Base-by-base conservation (phyloP, 768 basidiomycete genomes). In the Chiua virens region DNA sequence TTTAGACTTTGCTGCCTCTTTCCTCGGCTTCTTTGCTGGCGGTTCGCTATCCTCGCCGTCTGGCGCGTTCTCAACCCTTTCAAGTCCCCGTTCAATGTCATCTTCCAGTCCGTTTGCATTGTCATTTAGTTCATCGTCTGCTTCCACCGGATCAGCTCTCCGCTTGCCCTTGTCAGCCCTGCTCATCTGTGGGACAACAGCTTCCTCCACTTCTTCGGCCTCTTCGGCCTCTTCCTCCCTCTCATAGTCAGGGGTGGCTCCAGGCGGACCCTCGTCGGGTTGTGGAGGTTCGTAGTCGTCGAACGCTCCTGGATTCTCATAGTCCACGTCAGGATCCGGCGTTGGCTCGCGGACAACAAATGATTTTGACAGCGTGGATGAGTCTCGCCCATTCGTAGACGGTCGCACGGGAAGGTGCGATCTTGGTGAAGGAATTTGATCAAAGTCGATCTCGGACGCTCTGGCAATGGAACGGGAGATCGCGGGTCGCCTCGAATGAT, bases 351-450 rank as follows among this genome's bases (percentile, higher is more conserved):
- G 58, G 18, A 54, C 18, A 44, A 49, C 58, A 51, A 52, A 57
- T 43, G 55, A 67, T 61, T 51, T 77, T 23, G 65, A 61, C 28
- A 71, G 67, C 3, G 56, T 41, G 1, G 70, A 71, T 50, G 71
- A 5, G 68, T 72, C 65, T 10, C 70, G 74, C 3, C 71, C 67
- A 42, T 71, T 70, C 30, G 65, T 53, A 7, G 70, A 66, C 41
- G 65, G 63, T 32, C 73, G 75, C 14, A 59, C 60, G 11, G 62
- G 55, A 3, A 25, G 41, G 23, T 67, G 66, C 8, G 69, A 66
- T 8, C 73, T 77, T 8, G 85, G 85, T 13, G 85, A 86, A 2
- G 85, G 85, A 1, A 86, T 73, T 42, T 75, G 65, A 65, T 86
- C 85, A 57, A 81, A 87, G 58, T 83, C 77, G 17, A 83, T 62